These are phyloP conservation scores for Neurospora pannonica DNA, from an alignment of 495 filamentous ascomycete genomes.

Conservation along the genomic window DNA sequence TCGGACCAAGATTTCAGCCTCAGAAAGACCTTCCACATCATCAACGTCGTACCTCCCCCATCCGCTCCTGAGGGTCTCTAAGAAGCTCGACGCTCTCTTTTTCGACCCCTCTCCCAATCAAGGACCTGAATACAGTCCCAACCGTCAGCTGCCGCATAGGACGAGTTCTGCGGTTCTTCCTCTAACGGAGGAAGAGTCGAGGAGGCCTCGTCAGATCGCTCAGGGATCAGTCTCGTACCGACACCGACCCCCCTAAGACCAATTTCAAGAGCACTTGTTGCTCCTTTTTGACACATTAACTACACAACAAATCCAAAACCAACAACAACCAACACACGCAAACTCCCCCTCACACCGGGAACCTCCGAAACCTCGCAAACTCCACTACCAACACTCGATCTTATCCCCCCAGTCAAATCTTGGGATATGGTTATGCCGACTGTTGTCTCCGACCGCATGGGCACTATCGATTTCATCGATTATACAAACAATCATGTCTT, in stretches of 20 bases:
- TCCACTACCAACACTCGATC: background rate
- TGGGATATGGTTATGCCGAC: conserved; percentile 49
- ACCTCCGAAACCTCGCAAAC: background rate
- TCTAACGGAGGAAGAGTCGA: conserved; percentile 90
- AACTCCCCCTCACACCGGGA: background rate
- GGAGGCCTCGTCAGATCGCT: conserved; percentile 76
- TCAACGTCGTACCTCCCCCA: conserved; percentile 39
- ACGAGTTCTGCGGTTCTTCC: conserved; percentile 92
- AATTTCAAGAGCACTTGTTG: conserved; percentile 9
- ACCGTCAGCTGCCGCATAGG: conserved; percentile 97
- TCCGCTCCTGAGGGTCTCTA: conserved; percentile 44
- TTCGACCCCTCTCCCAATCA: conserved; percentile 48
- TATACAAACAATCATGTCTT: conserved; percentile 37
- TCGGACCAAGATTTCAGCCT: conserved; percentile 73
- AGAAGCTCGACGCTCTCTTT: conserved; percentile 35
- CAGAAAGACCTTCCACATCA: conserved; percentile 56
- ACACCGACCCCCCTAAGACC: conserved; percentile 83
- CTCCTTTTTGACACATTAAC: background rate
- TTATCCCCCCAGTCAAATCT: conserved; percentile 16
- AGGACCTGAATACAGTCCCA: conserved; percentile 44
- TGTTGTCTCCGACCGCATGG: conserved; percentile 34
- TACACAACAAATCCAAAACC: background rate
- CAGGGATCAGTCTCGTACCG: conserved; percentile 65
- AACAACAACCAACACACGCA: background rate
- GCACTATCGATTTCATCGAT: conserved; percentile 27